phyloP scores from a whole-genome alignment of 257 asterid species.

The Lycium ferocissimum region DNA sequence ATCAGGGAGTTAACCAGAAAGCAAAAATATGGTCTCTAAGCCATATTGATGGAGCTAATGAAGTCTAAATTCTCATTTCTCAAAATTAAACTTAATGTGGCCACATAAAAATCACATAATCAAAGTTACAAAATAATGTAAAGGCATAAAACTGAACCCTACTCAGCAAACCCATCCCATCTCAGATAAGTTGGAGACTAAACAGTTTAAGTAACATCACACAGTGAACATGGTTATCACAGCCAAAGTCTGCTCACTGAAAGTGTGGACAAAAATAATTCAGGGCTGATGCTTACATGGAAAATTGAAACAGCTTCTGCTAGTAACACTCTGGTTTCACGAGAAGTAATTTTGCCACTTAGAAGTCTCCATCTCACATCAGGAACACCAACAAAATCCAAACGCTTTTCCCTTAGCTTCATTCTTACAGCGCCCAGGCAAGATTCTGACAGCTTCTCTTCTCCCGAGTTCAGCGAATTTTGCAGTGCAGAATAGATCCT shows the following conservation, averaged over 20 bases:
- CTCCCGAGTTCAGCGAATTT: slow-evolving; percentile 69
- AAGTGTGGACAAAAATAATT: slow-evolving; percentile 8
- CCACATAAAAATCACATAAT: not conserved
- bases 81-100: not conserved
- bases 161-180: slow-evolving; percentile 5
- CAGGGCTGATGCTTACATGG: slow-evolving; percentile 66
- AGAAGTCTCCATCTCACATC: slow-evolving; percentile 95
- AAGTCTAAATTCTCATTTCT: not conserved
- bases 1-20: no score
- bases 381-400: slow-evolving; percentile 47
- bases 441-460: slow-evolving; percentile 74
- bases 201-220: not conserved
- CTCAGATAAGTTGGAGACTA: slow-evolving; percentile 1
- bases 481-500: slow-evolving; percentile 74
- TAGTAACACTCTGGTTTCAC: slow-evolving; percentile 79
- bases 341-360: slow-evolving; percentile 76
- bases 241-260: not conserved
- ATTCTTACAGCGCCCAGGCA: slow-evolving; percentile 63
- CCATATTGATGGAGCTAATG: no score
- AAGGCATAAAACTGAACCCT: slow-evolving; percentile 1
- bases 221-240: not conserved
- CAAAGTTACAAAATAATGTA: not conserved
- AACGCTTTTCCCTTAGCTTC: slow-evolving; percentile 48
- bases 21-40: no score
- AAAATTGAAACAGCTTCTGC: slow-evolving; percentile 95